Percentiles rank a stretch among this genome's conserved stretches.
phyloP scores from a whole-genome alignment of 345 rosid genomes.

The Gossypium arboreum region DNA sequence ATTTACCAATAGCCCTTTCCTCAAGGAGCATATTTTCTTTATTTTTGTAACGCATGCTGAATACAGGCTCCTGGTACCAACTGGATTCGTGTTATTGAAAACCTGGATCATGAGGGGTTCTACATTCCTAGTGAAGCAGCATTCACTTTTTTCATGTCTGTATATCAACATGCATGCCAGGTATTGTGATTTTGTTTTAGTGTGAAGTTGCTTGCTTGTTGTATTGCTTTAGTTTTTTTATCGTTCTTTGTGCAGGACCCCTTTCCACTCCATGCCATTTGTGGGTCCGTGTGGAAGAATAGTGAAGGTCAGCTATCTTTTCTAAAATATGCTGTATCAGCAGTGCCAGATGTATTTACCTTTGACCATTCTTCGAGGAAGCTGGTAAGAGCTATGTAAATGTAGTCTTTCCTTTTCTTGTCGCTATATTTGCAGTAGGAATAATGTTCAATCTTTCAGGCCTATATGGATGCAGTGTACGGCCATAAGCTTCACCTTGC shows the following conservation, averaged over 20 bases:
- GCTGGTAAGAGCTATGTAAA: constrained; percentile 55
- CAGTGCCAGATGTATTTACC: constrained; percentile 85
- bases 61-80: constrained; percentile 82
- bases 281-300: constrained; percentile 83
- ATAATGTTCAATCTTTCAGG: constrained; percentile 40
- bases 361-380: constrained; percentile 76
- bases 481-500: constrained; percentile 69
- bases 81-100: constrained; percentile 75
- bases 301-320: constrained; percentile 81
- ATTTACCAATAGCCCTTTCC: constrained; percentile 11
- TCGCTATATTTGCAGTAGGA: constrained; percentile 12
- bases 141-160: constrained; percentile 73
- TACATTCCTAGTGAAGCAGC: constrained; percentile 77
- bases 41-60: constrained; percentile 7
- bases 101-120: constrained; percentile 86
- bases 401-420: constrained; percentile 12
- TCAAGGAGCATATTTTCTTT: background rate
- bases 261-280: constrained; percentile 84
- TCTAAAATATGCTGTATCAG: constrained; percentile 71
- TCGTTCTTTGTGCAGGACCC: constrained; percentile 54
- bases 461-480: constrained; percentile 56
- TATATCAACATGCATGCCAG: constrained; percentile 75
- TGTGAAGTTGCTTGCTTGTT: background rate
- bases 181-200: constrained; percentile 30
- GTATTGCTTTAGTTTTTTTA: background rate